Evolutionary conservation across 2,329 filamentous ascomycete genomes (phyloP).

Genomic region (Talaromyces sp.): DNA sequence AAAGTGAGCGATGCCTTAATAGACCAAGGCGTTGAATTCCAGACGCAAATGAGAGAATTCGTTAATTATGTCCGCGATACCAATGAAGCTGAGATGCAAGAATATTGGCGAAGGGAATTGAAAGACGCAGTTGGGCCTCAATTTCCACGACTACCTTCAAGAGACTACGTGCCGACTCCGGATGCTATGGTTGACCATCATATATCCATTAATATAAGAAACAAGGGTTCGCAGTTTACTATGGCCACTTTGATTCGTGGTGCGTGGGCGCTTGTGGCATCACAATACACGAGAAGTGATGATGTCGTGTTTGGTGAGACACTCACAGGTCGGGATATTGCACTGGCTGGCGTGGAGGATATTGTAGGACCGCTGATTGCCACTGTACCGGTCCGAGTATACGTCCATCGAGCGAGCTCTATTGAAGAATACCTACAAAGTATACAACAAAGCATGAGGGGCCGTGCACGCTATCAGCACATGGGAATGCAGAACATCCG

Average conservation of each 20-base stretch:
- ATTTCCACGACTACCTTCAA: conserved; percentile 47
- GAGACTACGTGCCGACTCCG: conserved; percentile 40
- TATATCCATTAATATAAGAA: conserved; percentile 23
- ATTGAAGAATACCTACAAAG: conserved; percentile 27
- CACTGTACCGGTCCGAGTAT: conserved; percentile 45
- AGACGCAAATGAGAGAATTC: conserved; percentile 26
- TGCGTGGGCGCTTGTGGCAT: conserved; percentile 46
- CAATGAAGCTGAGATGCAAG: conserved; percentile 37
- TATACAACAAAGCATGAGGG: conserved; percentile 29
- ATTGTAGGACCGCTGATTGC: conserved; percentile 49
- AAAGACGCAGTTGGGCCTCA: conserved; percentile 44
- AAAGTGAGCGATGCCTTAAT: conserved; percentile 28
- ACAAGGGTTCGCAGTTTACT: conserved; percentile 32
- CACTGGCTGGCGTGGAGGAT: conserved; percentile 42
- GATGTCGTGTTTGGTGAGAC: conserved; percentile 49
- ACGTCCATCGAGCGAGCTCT: conserved; percentile 25
- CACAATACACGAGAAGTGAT: conserved; percentile 41
- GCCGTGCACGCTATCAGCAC: conserved; percentile 45
- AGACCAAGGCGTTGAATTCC: conserved; percentile 28
- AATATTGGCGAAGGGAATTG: conserved; percentile 47
- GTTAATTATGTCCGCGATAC: conserved; percentile 36
- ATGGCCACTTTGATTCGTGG: conserved; percentile 46
- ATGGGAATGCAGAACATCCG: conserved; percentile 48
- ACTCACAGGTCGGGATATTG: conserved; percentile 45
- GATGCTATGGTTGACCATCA: conserved; percentile 36